phyloP scores from a whole-genome alignment of 2,329 filamentous ascomycete species.

The Exophiala spinifera region DNA sequence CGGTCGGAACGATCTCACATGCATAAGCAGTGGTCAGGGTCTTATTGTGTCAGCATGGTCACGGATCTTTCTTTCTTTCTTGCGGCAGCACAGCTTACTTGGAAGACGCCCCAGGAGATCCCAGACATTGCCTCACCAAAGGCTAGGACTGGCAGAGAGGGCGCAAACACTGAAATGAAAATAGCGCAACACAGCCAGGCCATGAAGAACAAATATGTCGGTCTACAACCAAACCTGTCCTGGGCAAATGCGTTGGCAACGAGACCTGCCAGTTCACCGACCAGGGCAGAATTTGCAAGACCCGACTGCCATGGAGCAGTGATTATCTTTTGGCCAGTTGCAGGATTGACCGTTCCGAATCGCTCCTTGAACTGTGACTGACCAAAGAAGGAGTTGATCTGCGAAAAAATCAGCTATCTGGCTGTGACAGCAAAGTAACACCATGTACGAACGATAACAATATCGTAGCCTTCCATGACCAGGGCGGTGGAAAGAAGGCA shows the following conservation, averaged over 20 bases:
- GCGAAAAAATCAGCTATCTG: background rate
- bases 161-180: slow-evolving; percentile 51
- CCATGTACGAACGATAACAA: slow-evolving; percentile 25
- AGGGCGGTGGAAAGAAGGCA: slow-evolving; percentile 28
- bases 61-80: too few relatives aligned
- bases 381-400: slow-evolving; percentile 23
- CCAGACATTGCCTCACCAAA: slow-evolving; percentile 49
- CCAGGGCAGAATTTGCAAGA: slow-evolving; percentile 30
- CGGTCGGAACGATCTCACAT: slow-evolving; percentile 61
- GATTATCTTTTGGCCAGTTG: slow-evolving; percentile 28
- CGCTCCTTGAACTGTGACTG: slow-evolving; percentile 32
- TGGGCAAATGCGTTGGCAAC: slow-evolving; percentile 33
- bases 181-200: slow-evolving; percentile 44
- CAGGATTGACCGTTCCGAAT: slow-evolving; percentile 26
- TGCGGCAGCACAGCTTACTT: slow-evolving; percentile 1
- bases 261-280: slow-evolving; percentile 33
- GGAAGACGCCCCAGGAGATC: slow-evolving; percentile 39
- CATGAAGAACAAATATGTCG: slow-evolving; percentile 45
- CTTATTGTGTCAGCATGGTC: too few relatives aligned
- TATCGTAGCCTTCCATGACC: slow-evolving; percentile 32
- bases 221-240: slow-evolving; percentile 41
- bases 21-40: slow-evolving; percentile 59
- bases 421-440: too few relatives aligned
- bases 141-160: slow-evolving; percentile 43
- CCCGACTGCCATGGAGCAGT: slow-evolving; percentile 34